Base-by-base conservation (phyloP, 441 rosid genomes). In the Macaranga tanarius region DNA sequence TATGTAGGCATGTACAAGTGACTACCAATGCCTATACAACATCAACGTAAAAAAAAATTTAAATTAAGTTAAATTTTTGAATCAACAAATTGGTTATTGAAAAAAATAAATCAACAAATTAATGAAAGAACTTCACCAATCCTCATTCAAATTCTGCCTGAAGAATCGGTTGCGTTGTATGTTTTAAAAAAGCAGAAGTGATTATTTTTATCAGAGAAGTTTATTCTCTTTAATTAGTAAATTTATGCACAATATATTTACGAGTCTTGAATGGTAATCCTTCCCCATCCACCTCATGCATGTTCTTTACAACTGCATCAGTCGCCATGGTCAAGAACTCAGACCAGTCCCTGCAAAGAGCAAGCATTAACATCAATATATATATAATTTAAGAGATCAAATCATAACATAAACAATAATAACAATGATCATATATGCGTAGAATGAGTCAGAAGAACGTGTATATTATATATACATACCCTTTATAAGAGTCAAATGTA, bases 311-410 rank as follows among this genome's bases (percentile, higher is more conserved):
- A 23, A 94, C 86, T 13, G 95, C 98, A 59, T 88, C 90, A 5
- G 93, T 84, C 1, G 97, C 88, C 57, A 60, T 77, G 15, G 65
- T 76, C 67, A 94, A 73, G 77, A 94, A 86, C 56, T 90, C 69
- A 62, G 98, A 87, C 98, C 98, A 94, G 64, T 94, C 88, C 82
- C 98, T 94, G 47, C 23, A 10, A 17, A 51, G 0, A 19, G 5
- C 13, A 62, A 38, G 22, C 28, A 52, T 56, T 28, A 51, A 2
- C 38, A 31, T 31, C 5, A 31, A 31, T 31, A 31, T 5, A n/a
- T 12, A 15, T 20, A 48, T 45, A 9, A n/a, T n/a, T n/a, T 10
- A 28, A 17, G 16, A 42, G 45, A 42, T 42, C 45, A 1, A 15
- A 34, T 22, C 0, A 1, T 31, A 5, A 31, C 38, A 31, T 31